Conservation (phyloP, 2,329 filamentous ascomycete species). For the Trichophyton equinum region DNA sequence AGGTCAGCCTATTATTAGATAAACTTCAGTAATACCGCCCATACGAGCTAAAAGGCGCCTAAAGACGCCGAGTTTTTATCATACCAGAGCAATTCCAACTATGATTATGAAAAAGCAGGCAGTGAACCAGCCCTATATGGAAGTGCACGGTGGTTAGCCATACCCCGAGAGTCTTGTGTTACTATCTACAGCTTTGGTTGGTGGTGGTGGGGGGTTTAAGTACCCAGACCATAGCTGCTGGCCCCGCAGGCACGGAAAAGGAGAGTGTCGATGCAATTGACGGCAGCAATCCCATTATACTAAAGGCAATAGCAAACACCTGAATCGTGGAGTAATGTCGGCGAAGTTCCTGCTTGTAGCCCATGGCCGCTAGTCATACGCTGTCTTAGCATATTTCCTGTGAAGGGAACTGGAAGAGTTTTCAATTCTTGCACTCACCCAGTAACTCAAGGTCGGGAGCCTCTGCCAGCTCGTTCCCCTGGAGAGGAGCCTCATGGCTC, state of each 20-base stretch:
- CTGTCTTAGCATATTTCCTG: neutral
- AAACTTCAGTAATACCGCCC: neutral
- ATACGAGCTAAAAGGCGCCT: neutral
- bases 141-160: conserved; percentile 4
- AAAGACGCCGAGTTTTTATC: conserved; percentile 10
- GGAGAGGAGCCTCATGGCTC: neutral
- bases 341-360: conserved; percentile 49
- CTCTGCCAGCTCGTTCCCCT: neutral
- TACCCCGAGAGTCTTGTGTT: neutral
- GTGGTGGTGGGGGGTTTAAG: neutral
- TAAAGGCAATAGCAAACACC: conserved; percentile 48
- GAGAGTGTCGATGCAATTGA: conserved; percentile 48
- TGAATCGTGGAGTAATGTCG: conserved; percentile 52
- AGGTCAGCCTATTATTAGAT: conserved; percentile 32
- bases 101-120: conserved; percentile 46
- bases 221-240: conserved; percentile 50
- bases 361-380: conserved; percentile 21
- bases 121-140: conserved; percentile 42
- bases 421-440: neutral
- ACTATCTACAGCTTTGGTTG: neutral
- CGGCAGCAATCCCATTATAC: conserved; percentile 49
- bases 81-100: conserved; percentile 47
- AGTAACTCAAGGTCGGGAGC: neutral
- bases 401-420: neutral
- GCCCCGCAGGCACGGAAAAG: conserved; percentile 48